Evolutionary conservation across 257 asterid species (phyloP), one percentile per base, ranked within the genome.

Genomic region (Solanum neorickii): DNA sequence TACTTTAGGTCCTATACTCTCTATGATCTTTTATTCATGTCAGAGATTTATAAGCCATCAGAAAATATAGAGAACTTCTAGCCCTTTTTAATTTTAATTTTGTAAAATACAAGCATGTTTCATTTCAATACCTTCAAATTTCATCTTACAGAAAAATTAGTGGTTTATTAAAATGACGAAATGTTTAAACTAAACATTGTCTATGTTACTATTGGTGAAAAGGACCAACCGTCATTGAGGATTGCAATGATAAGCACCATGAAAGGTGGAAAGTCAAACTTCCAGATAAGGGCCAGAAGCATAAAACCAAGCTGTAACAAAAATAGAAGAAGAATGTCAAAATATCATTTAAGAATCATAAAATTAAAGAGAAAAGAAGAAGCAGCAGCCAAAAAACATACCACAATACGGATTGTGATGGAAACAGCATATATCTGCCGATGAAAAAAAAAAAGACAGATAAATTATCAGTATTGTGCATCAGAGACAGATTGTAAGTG

Each of bases 231-330:
- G 83, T 97, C 98, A 90, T 95, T 97, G 87, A 97, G 96, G 62
- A 97, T 94, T 52, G 99, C 99, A 88, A 97, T 97, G 92, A 97
- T 97, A 91, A 97, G 99, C 92, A 97, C 99, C 99, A 97, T 95
- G 91, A 97, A 97, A 65, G 99, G 99, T 37, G 99, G 99, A 86
- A 97, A 97, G 91, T 97, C 99, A 68, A 97, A 97, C 41, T 93
- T 84, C 99, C 99, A 97, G 87, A 97, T 97, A 89, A 97, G 93
- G 20, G 99, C 99, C 88, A 97, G 92, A 91, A 97, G 86, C 99
- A 97, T 95, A 92, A 97, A 97, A 33, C 99, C 99, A 52, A 97
- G 98, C 99, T 97, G 98, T 78, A 84, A 86, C 87, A 89, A 25
- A 25, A 33, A 70, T 39, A 88, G 88, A 27, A 46, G 41, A 59